Evolutionary conservation across 2,329 filamentous ascomycete genomes (phyloP).

Genomic region (Aspergillus glaucus): DNA sequence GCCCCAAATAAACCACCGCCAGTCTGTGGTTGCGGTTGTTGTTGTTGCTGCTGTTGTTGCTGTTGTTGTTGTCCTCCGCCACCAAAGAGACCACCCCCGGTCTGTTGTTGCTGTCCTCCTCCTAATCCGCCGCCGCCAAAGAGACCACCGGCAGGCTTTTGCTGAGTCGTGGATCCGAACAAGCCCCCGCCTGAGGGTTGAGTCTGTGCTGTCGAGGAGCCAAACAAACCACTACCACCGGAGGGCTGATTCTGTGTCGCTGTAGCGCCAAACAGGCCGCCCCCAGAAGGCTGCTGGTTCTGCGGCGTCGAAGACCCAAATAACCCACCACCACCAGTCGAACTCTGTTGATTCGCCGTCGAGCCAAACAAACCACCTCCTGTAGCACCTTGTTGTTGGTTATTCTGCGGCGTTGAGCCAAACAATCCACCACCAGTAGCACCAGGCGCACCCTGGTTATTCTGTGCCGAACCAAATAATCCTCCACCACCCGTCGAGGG

Average conservation of each 20-base stretch:
- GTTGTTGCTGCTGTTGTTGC: constrained; percentile 1
- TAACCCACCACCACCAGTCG: constrained; percentile 16
- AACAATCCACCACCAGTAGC: constrained; percentile 8
- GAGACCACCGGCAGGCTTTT: constrained; percentile 16
- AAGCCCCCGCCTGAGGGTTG: constrained; percentile 16
- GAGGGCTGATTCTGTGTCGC: constrained; percentile 13
- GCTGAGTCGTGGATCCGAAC: constrained; percentile 17
- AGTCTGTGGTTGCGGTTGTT: constrained; percentile 15
- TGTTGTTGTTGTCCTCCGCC: constrained; percentile 5
- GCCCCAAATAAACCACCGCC: constrained; percentile 33
- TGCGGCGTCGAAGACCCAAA: constrained; percentile 25
- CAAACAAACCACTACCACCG: constrained; percentile 34
- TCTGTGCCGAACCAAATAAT: constrained; percentile 23
- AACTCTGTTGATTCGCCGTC: constrained; percentile 17
- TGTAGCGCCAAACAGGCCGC: constrained; percentile 22
- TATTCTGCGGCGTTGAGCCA: constrained; percentile 8
- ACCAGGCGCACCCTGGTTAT: constrained; percentile 8
- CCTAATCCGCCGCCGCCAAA: constrained; percentile 17
- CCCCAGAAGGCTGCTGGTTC: constrained; percentile 22
- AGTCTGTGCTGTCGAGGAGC: constrained; percentile 18
- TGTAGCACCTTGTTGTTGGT: constrained; percentile 6
- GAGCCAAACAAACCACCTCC: constrained; percentile 11
- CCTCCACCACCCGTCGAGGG: constrained; percentile 8
- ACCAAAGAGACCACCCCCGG: constrained; percentile 21
- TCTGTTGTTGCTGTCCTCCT: constrained; percentile 22